Evolutionary conservation across 345 rosid species (phyloP), one percentile per base, ranked within the genome.

Genomic region (Camelina hispida): DNA sequence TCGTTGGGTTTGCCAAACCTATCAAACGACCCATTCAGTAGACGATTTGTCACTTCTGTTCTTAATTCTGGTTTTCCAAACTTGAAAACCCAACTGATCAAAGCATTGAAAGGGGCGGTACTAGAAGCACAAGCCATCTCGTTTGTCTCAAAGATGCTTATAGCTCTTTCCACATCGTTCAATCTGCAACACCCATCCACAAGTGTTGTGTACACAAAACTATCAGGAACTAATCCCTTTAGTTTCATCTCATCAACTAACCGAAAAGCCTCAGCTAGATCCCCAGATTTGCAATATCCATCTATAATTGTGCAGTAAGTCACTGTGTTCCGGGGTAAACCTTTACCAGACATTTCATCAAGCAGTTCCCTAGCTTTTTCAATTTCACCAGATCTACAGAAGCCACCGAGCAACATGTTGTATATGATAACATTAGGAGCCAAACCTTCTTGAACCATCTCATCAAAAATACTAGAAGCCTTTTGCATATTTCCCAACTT

Each of bases 221-320:
- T 72, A 83, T 90, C 91, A 30, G 88, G 90, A 51, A 28, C 81
- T 77, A 93, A 69, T 46, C 91, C 95, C 71, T 71, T 80, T 12
- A 68, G 68, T 50, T 42, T 58, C 98, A 93, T 93, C 81, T 82
- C 82, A 52, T 90, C 85, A 44, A 85, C 76, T 58, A 93, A 83
- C 55, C 44, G 69, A 66, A 88, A 87, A 22, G 96, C 96, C 82
- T 83, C 82, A 0, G 17, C 38, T 72, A 93, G 71, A 77, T 82
- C 84, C 69, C 90, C 88, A 38, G 74, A 69, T 84, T 90, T 93
- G 88, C 93, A 87, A 69, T 82, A 87, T 66, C 90, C 93, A 79
- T 87, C 89, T 16, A 93, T 93, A 43, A 89, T 80, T 30, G 83
- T 88, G 59, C 86, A 72, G 78, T 93, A 91, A 17, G 92, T 91